Conservation (phyloP, 73 alveolate genomes). For the Stentor coeruleus region DNA sequence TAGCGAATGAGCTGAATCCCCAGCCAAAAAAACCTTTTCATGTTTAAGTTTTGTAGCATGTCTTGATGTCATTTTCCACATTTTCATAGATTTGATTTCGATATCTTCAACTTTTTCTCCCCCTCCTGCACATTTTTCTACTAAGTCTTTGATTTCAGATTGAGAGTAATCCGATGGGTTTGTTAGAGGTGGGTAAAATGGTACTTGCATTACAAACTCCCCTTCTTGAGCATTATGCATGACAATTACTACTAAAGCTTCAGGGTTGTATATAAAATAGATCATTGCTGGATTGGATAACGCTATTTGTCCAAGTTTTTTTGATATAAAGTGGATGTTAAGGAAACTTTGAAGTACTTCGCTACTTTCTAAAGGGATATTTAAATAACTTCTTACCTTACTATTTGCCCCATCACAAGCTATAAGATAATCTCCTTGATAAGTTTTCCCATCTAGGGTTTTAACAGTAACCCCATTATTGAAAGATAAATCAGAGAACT, state of each 20-base stretch:
- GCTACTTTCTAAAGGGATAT: background rate
- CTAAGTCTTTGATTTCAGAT: background rate
- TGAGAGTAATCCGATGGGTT: background rate
- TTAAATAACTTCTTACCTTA: background rate
- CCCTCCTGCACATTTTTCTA: background rate
- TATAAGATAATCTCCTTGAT: slow-evolving; percentile 15
- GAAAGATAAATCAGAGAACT: background rate
- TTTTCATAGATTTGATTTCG: background rate
- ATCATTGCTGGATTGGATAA: slow-evolving; percentile 17
- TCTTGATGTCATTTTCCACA: slow-evolving; percentile 21
- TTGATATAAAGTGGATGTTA: slow-evolving; percentile 16
- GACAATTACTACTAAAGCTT: background rate
- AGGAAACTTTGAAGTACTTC: slow-evolving; percentile 6
- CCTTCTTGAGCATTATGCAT: slow-evolving; percentile 1
- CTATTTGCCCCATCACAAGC: slow-evolving; percentile 31
- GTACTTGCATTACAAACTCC: slow-evolving; percentile 25
- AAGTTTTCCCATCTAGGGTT: slow-evolving; percentile 9
- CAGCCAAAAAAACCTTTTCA: slow-evolving; percentile 21
- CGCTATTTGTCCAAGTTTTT: background rate
- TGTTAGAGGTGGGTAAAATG: background rate
- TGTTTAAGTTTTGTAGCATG: background rate
- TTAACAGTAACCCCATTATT: background rate
- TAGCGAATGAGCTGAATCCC: slow-evolving; percentile 27
- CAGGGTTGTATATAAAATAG: slow-evolving; percentile 22
- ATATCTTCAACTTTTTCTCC: slow-evolving; percentile 20